A percentile compares a stretch with the other conserved stretches of the same genome.
Evolutionary conservation across 768 basidiomycete species (phyloP).

Genomic region (Floccularia luteovirens): DNA sequence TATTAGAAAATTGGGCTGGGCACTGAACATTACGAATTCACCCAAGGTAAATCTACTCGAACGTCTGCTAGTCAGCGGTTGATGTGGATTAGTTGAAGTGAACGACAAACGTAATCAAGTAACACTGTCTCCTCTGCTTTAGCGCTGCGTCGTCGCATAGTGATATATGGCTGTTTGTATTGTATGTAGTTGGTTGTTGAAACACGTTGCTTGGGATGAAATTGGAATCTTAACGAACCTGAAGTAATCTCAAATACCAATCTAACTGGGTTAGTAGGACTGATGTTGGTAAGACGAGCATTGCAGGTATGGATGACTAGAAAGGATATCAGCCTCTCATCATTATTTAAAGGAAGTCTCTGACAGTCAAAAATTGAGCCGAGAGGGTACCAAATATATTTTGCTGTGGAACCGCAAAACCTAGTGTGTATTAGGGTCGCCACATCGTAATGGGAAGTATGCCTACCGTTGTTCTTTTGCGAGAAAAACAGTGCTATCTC

Average conservation of each 20-base stretch:
- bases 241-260: neutral
- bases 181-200: neutral
- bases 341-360: neutral
- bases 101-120: neutral
- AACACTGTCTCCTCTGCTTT: neutral
- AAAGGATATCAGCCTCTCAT: neutral
- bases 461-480: neutral
- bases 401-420: too few species aligned
- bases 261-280: neutral
- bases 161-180: neutral
- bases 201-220: neutral
- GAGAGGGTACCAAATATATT: neutral
- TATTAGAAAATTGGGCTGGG: neutral
- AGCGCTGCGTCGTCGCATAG: neutral
- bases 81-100: neutral
- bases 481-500: neutral
- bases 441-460: neutral
- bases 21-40: neutral
- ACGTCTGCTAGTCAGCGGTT: neutral
- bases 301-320: neutral
- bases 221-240: neutral
- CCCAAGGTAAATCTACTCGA: neutral
- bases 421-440: too few species aligned
- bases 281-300: neutral
- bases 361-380: neutral